These are phyloP conservation scores for Colletotrichum chlorophyti DNA, from an alignment of 2,329 filamentous ascomycete species.

Conservation along the genomic window DNA sequence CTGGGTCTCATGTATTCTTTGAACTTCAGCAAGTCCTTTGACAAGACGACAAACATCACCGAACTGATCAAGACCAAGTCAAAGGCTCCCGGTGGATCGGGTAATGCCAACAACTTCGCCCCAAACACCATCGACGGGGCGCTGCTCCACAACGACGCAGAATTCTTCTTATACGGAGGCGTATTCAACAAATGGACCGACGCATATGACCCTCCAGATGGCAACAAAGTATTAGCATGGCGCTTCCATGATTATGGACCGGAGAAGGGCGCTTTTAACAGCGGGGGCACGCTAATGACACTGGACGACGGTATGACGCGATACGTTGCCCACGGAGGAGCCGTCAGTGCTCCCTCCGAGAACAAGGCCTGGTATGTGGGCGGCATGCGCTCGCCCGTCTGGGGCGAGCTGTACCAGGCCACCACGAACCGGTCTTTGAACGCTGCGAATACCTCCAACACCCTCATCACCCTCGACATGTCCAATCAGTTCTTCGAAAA, in stretches of 20 bases:
- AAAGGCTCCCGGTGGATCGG: conserved; percentile 53
- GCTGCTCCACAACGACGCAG: conserved; percentile 69
- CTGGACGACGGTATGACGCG: conserved; percentile 59
- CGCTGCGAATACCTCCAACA: conserved; percentile 56
- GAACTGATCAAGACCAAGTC: conserved; percentile 53
- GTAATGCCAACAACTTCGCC: conserved; percentile 58
- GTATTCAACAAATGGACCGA: conserved; percentile 43
- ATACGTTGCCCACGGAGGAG: conserved; percentile 70
- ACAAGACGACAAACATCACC: conserved; percentile 59
- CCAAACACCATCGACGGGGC: conserved; percentile 68
- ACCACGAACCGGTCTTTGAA: conserved; percentile 40
- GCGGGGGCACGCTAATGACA: conserved; percentile 42
- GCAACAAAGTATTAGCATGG: conserved; percentile 56
- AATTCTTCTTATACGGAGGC: conserved; percentile 72
- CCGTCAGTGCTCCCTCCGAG: conserved; percentile 71
- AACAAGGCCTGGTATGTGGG: conserved; percentile 76
- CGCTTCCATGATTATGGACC: conserved; percentile 59
- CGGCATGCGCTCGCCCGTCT: conserved; percentile 60
- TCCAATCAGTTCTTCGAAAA: conserved; percentile 50
- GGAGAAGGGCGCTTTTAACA: conserved; percentile 37
- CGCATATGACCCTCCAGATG: conserved; percentile 45
- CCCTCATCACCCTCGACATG: conserved; percentile 69
- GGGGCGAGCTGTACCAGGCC: conserved; percentile 54
- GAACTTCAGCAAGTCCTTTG: conserved; percentile 65
- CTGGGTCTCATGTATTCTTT: conserved; percentile 61